A percentile compares a stretch with the other conserved stretches of the same genome.
Conservation (phyloP, 1,139 yeast genomes). For the Sugiyamaella japonica region DNA sequence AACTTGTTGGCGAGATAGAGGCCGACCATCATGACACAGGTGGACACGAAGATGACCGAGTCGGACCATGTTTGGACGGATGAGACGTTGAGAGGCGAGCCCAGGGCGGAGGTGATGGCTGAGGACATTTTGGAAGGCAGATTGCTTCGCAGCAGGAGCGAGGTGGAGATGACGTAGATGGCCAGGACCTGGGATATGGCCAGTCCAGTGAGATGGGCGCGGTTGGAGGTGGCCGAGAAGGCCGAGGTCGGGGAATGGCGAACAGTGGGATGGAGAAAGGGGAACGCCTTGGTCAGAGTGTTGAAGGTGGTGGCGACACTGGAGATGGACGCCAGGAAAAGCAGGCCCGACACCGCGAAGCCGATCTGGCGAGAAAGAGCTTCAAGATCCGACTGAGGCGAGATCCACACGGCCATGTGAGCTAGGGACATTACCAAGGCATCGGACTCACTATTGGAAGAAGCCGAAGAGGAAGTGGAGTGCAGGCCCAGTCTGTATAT, state of each 20-base stretch:
- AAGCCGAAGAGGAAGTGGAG: not conserved
- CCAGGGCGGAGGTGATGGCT: slow-evolving; percentile 51
- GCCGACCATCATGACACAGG: slow-evolving; percentile 53
- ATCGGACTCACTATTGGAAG: slow-evolving; percentile 27
- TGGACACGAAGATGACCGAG: slow-evolving; percentile 61
- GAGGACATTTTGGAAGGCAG: slow-evolving; percentile 62
- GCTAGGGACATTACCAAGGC: slow-evolving; percentile 60
- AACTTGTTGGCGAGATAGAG: slow-evolving; percentile 32
- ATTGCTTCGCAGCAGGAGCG: slow-evolving; percentile 71
- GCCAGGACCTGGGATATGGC: slow-evolving; percentile 72
- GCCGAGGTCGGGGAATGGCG: slow-evolving; percentile 4
- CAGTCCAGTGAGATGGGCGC: slow-evolving; percentile 39
- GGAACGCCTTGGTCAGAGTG: slow-evolving; percentile 36
- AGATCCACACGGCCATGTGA: slow-evolving; percentile 37
- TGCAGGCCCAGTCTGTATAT: not conserved
- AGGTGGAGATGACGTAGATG: slow-evolving; percentile 76
- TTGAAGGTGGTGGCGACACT: slow-evolving; percentile 38
- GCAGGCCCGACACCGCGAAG: slow-evolving; percentile 60
- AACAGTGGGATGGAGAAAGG: slow-evolving; percentile 21
- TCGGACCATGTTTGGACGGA: slow-evolving; percentile 83
- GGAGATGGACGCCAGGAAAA: slow-evolving; percentile 62
- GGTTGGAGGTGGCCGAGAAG: slow-evolving; percentile 5
- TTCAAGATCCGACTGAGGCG: slow-evolving; percentile 43
- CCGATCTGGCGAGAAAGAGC: slow-evolving; percentile 65
- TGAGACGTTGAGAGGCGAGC: slow-evolving; percentile 52